Evolutionary conservation across 1,284 basidiomycete species (phyloP).

Genomic region (Sporisorium graminicola): DNA sequence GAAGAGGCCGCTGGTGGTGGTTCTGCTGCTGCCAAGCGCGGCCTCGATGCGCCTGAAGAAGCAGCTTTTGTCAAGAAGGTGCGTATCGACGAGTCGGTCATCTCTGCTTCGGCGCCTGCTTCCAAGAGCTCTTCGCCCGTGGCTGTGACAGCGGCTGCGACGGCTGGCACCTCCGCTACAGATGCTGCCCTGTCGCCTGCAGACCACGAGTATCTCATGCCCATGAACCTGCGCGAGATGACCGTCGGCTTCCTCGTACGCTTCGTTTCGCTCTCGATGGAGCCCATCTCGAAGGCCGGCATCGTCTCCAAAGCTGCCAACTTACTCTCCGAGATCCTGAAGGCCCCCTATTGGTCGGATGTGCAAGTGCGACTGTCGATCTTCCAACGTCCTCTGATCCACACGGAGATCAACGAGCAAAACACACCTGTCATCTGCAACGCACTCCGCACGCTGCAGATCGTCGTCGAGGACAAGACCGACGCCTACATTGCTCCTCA

Average conservation of each 20-base stretch:
- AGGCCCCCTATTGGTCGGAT: slow-evolving; percentile 88
- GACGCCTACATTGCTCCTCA: slow-evolving; percentile 86
- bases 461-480: slow-evolving; percentile 85
- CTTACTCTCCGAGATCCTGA: slow-evolving; percentile 84
- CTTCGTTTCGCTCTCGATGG: slow-evolving; percentile 80
- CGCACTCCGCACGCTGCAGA: slow-evolving; percentile 88
- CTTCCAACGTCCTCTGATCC: slow-evolving; percentile 71
- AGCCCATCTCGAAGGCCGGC: slow-evolving; percentile 76
- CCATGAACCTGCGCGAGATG: slow-evolving; percentile 70
- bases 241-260: slow-evolving; percentile 94
- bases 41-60: slow-evolving; percentile 36
- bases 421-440: slow-evolving; percentile 81
- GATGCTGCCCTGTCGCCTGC: slow-evolving; percentile 20
- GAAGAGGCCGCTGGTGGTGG: slow-evolving; percentile 13
- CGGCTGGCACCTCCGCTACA: background rate
- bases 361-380: slow-evolving; percentile 85
- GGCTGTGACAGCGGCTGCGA: slow-evolving; percentile 28
- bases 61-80: slow-evolving; percentile 70
- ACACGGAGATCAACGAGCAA: slow-evolving; percentile 76
- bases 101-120: slow-evolving; percentile 53
- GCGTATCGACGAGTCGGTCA: slow-evolving; percentile 71
- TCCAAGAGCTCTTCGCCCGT: slow-evolving; percentile 65
- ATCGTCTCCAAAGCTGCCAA: slow-evolving; percentile 82
- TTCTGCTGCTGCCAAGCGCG: slow-evolving; percentile 37
- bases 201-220: slow-evolving; percentile 62